These are phyloP conservation scores for Podaxis mareebaensis DNA, from an alignment of 768 basidiomycete species.

Conservation along the genomic window DNA sequence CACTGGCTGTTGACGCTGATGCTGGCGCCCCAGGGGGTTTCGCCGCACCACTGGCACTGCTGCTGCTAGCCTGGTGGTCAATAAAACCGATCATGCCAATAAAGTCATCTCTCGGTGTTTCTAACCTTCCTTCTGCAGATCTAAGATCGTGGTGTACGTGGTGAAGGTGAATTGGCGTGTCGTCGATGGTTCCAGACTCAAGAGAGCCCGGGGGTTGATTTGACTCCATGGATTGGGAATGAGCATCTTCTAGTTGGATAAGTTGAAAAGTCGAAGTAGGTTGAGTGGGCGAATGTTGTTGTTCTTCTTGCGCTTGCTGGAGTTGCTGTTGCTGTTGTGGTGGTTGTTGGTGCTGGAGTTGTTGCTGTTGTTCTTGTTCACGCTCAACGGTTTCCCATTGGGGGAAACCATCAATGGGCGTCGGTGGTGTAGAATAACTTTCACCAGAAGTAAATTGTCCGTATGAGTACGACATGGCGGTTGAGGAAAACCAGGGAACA, in stretches of 20 bases:
- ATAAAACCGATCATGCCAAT: constrained; percentile 3
- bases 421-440: constrained; percentile 48
- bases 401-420: constrained; percentile 43
- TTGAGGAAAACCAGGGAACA: not conserved
- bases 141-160: constrained; percentile 14
- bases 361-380: constrained; percentile 39
- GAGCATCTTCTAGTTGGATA: constrained; percentile 20
- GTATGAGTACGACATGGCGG: constrained; percentile 51
- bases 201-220: not conserved
- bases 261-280: constrained; percentile 18
- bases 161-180: constrained; percentile 18
- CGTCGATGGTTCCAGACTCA: constrained; percentile 7
- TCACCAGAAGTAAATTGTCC: constrained; percentile 45
- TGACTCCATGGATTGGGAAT: constrained; percentile 11
- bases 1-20: not conserved
- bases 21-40: not conserved
- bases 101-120: constrained; percentile 8
- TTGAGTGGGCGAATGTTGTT: constrained; percentile 25
- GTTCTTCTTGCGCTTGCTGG: constrained; percentile 23
- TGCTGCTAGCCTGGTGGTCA: constrained; percentile 11
- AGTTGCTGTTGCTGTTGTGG: constrained; percentile 30
- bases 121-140: constrained; percentile 19
- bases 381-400: constrained; percentile 44
- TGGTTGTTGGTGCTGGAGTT: constrained; percentile 35
- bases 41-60: constrained; percentile 13